Conservation (phyloP, 306 rosid species). For the Calophaca sinica region DNA sequence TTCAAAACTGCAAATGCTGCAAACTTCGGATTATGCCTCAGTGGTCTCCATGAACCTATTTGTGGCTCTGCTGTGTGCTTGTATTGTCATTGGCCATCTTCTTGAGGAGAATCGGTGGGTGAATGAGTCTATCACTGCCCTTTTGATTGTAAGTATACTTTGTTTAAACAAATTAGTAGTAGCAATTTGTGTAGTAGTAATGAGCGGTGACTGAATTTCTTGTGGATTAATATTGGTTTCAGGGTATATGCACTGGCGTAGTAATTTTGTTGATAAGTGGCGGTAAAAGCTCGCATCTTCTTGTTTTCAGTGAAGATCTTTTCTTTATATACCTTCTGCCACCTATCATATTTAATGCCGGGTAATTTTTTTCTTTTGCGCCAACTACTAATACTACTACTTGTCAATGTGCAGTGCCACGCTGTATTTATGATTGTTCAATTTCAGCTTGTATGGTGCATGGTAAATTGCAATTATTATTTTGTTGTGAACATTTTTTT, state of each 20-base stretch:
- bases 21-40: slow-evolving; percentile 83
- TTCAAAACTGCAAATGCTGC: slow-evolving; percentile 57
- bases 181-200: background rate
- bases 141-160: slow-evolving; percentile 73
- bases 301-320: slow-evolving; percentile 92
- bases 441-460: no score
- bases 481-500: slow-evolving; percentile 32
- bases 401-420: background rate
- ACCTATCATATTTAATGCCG: slow-evolving; percentile 96
- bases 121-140: slow-evolving; percentile 95
- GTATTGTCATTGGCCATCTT: slow-evolving; percentile 95
- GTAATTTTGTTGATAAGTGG: slow-evolving; percentile 78
- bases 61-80: slow-evolving; percentile 90
- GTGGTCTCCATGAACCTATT: slow-evolving; percentile 88
- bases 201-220: slow-evolving; percentile 14
- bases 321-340: slow-evolving; percentile 97
- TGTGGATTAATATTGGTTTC: slow-evolving; percentile 39
- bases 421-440: no score
- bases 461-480: no score
- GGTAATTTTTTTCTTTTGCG: slow-evolving; percentile 56
- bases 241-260: slow-evolving; percentile 87
- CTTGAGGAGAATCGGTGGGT: slow-evolving; percentile 96
- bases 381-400: background rate
- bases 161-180: background rate
- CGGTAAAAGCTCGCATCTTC: slow-evolving; percentile 88